A percentile compares a stretch with the other conserved stretches of the same genome.
Evolutionary conservation across 2,329 filamentous ascomycete genomes (phyloP).

Genomic region (Fusarium chaquense): DNA sequence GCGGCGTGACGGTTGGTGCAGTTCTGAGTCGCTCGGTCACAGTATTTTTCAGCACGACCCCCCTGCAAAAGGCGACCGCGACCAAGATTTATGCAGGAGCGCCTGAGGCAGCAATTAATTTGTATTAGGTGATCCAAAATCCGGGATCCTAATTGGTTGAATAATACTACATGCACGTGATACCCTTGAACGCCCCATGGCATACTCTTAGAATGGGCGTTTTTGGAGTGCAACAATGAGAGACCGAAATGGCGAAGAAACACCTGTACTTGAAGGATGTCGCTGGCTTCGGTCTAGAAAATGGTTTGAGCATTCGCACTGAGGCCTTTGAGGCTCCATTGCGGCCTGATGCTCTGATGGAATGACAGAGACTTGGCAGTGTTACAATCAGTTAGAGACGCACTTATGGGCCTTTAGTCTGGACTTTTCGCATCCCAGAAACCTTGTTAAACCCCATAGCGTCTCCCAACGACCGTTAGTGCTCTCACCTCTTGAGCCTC

Average conservation of each 20-base stretch:
- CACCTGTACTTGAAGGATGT: constrained; percentile 2
- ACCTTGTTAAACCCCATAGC: constrained; percentile 12
- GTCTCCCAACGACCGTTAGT: constrained; percentile 22
- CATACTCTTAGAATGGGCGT: not conserved
- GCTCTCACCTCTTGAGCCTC: constrained; percentile 64
- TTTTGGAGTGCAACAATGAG: not conserved
- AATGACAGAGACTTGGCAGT: constrained; percentile 28
- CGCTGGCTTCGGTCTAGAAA: not conserved
- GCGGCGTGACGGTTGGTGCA: constrained; percentile 62
- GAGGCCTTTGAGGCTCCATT: constrained; percentile 1
- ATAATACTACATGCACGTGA: constrained; percentile 42
- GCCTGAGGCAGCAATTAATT: constrained; percentile 41
- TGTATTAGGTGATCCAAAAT: constrained; percentile 36
- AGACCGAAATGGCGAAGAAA: constrained; percentile 1
- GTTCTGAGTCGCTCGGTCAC: constrained; percentile 53
- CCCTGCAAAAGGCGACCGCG: constrained; percentile 48
- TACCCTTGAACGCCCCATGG: constrained; percentile 9
- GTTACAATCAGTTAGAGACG: constrained; percentile 25
- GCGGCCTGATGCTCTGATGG: constrained; percentile 25
- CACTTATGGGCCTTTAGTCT: constrained; percentile 16
- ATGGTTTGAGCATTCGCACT: constrained; percentile 23
- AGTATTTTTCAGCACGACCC: constrained; percentile 60
- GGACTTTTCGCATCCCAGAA: constrained; percentile 17
- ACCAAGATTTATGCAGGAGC: constrained; percentile 35
- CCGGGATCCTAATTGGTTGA: constrained; percentile 8